Percentiles rank a stretch among this genome's conserved stretches.
Conservation (phyloP, 2,329 filamentous ascomycete genomes). For the Monilinia fructigena region DNA sequence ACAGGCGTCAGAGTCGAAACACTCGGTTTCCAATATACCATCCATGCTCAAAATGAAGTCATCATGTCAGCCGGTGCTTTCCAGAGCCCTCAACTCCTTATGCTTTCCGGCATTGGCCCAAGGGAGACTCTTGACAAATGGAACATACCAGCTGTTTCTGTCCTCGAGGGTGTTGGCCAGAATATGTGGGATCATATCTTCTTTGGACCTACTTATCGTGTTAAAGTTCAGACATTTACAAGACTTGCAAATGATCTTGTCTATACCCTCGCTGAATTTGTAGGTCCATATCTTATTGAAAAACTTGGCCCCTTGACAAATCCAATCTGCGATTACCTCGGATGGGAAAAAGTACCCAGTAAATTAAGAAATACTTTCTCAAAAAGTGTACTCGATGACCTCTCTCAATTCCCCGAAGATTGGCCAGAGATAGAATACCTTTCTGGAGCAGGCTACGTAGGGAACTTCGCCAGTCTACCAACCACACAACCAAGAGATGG, state of each 20-base stretch:
- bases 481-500: conserved; percentile 8
- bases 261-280: neutral
- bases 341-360: conserved; percentile 40
- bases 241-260: conserved; percentile 2
- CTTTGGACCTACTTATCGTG: conserved; percentile 7
- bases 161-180: conserved; percentile 52
- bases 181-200: conserved; percentile 44
- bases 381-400: neutral
- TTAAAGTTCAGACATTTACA: conserved; percentile 3
- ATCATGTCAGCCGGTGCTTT: conserved; percentile 51
- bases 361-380: neutral
- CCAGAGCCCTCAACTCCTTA: conserved; percentile 50
- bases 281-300: neutral
- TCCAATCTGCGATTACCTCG: conserved; percentile 39
- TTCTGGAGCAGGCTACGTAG: conserved; percentile 38
- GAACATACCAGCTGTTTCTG: conserved; percentile 47
- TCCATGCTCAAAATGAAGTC: conserved; percentile 32
- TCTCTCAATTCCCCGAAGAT: conserved; percentile 41
- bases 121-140: conserved; percentile 45
- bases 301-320: neutral
- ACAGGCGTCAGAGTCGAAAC: conserved; percentile 8
- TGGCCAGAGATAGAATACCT: conserved; percentile 33
- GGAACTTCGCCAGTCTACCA: neutral
- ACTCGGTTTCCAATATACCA: conserved; percentile 20
- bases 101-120: conserved; percentile 50